Evolutionary conservation across 2,329 filamentous ascomycete genomes (phyloP).

Genomic region (Fusarium oligoseptatum): DNA sequence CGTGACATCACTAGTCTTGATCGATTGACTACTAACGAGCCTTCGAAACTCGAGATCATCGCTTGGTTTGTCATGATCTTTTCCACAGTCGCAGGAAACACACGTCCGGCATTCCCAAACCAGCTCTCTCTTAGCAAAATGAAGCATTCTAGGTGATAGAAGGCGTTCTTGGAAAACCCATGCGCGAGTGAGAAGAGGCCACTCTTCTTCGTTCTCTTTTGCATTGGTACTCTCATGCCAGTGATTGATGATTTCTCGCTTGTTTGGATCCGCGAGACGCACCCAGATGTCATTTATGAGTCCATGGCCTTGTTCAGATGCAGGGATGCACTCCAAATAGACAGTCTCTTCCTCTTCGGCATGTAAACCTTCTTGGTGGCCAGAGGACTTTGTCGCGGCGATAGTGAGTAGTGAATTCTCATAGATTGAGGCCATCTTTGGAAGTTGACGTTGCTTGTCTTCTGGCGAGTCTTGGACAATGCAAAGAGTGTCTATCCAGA

Average conservation of each 20-base stretch:
- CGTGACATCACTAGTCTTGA: constrained; percentile 23
- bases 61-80: neutral
- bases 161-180: constrained; percentile 36
- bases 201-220: constrained; percentile 3
- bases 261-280: constrained; percentile 1
- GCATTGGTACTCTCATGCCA: neutral
- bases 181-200: constrained; percentile 25
- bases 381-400: constrained; percentile 21
- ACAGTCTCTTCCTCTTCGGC: neutral
- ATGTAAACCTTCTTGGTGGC: constrained; percentile 18
- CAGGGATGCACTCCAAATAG: constrained; percentile 4
- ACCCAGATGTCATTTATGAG: constrained; percentile 21
- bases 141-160: constrained; percentile 30
- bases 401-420: constrained; percentile 25
- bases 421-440: constrained; percentile 25
- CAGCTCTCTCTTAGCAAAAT: constrained; percentile 23
- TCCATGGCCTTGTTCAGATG: constrained; percentile 7
- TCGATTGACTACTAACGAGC: constrained; percentile 12
- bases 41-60: constrained; percentile 21
- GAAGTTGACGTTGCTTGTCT: constrained; percentile 11
- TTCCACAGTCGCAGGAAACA: constrained; percentile 20
- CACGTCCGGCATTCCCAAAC: constrained; percentile 27
- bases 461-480: constrained; percentile 17
- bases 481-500: constrained; percentile 26
- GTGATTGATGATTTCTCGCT: constrained; percentile 4